phyloP scores from a whole-genome alignment of 2,329 filamentous ascomycete species.

The Orbilia javanica region DNA sequence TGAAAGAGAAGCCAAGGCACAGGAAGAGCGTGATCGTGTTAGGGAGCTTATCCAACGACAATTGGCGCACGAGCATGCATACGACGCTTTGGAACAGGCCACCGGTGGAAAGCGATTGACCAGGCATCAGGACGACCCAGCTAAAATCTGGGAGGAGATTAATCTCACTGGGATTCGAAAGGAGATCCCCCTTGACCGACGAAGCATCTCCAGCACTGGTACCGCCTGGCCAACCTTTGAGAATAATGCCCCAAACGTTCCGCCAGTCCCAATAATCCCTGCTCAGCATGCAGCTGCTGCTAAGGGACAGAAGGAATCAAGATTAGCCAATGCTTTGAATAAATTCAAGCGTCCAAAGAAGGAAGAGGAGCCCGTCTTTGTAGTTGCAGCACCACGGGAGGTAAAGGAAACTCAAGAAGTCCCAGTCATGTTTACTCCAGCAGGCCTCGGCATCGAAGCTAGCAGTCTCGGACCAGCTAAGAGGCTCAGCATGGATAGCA shows the following conservation, averaged over 20 bases:
- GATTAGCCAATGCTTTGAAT: conserved; percentile 4
- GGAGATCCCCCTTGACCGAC: conserved; percentile 19
- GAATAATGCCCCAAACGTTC: conserved; percentile 1
- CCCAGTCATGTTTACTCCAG: conserved; percentile 2
- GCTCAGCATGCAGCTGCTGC: not conserved
- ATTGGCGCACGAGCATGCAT: conserved; percentile 49
- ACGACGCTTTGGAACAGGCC: conserved; percentile 46
- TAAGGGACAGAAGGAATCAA: conserved; percentile 22
- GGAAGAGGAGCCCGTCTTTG: not conserved
- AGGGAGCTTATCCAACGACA: conserved; percentile 54
- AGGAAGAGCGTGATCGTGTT: conserved; percentile 50
- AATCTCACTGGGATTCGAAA: conserved; percentile 35
- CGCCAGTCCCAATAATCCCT: conserved; percentile 48
- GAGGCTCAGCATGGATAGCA: conserved; percentile 28
- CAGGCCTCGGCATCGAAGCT: conserved; percentile 11
- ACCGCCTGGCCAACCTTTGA: conserved; percentile 42
- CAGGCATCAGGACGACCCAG: conserved; percentile 34
- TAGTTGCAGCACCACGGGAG: not conserved
- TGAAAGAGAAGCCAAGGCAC: conserved; percentile 20
- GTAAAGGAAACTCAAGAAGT: not conserved
- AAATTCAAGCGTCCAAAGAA: conserved; percentile 17
- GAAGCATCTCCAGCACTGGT: conserved; percentile 27
- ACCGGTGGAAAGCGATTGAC: conserved; percentile 54
- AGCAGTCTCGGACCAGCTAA: conserved; percentile 14
- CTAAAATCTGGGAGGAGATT: conserved; percentile 56